Conservation (phyloP, 2,329 filamentous ascomycete species). For the Botrytis elliptica region DNA sequence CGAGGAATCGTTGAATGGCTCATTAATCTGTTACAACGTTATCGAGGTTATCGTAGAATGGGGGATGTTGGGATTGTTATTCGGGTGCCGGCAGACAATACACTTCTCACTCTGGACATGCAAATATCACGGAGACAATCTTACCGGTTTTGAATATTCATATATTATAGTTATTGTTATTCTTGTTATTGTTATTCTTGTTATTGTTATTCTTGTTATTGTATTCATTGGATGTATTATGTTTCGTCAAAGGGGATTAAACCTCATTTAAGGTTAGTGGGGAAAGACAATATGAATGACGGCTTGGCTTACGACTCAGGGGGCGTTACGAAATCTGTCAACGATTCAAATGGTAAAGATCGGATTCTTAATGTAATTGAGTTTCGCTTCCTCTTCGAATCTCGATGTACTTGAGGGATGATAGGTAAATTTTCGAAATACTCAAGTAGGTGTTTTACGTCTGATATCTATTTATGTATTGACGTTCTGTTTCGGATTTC, state of each 20-base stretch:
- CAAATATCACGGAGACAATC: background rate
- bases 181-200: background rate
- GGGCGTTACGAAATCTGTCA: background rate
- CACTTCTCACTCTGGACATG: background rate
- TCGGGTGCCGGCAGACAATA: background rate
- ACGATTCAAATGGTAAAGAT: background rate
- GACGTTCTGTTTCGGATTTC: background rate
- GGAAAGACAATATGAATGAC: background rate
- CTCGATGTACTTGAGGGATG: background rate
- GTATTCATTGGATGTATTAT: background rate
- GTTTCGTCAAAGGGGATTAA: background rate
- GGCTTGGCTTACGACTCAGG: conserved; percentile 10
- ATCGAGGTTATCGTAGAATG: background rate
- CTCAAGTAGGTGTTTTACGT: background rate
- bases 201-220: background rate
- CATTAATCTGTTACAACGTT: background rate
- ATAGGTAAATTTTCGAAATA: background rate
- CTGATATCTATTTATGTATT: background rate
- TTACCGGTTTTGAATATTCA: background rate
- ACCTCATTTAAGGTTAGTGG: background rate
- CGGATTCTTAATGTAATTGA: background rate
- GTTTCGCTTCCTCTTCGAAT: background rate
- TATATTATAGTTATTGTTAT: background rate
- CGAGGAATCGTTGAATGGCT: background rate
- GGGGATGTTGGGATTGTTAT: background rate